Evolutionary conservation across 139 green algal genomes (phyloP).

Genomic region (Asterochloris sp.): DNA sequence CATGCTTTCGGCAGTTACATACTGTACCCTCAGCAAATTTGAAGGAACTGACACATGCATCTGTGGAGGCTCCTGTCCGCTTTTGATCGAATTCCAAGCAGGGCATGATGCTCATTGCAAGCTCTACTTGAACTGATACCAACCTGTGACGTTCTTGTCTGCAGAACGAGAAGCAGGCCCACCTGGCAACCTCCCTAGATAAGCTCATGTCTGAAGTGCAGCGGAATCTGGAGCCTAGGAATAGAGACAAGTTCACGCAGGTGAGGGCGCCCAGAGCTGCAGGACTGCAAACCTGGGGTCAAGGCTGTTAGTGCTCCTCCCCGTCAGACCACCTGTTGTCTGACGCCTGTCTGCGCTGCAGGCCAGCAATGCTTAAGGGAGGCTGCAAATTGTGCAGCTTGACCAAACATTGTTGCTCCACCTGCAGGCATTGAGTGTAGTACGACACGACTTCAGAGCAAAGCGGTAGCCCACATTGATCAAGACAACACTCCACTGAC

Average conservation of each 20-base stretch:
- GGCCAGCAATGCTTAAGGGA: background rate
- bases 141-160: background rate
- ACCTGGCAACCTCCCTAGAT: slow-evolving; percentile 77
- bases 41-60: slow-evolving; percentile 18
- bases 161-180: slow-evolving; percentile 16
- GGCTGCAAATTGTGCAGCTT: background rate
- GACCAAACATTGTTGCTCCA: background rate
- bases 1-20: background rate
- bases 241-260: slow-evolving; percentile 98
- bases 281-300: background rate
- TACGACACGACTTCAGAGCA: slow-evolving; percentile 85
- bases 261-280: background rate
- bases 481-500: too few relatives aligned
- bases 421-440: slow-evolving; percentile 82
- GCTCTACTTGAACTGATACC: background rate
- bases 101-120: too few relatives aligned
- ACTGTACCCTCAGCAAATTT: too few relatives aligned
- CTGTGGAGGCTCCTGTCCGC: background rate
- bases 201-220: slow-evolving; percentile 92
- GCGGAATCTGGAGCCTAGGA: slow-evolving; percentile 89
- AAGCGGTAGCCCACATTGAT: slow-evolving; percentile 31
- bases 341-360: background rate
- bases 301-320: background rate
- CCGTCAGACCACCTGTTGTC: background rate
- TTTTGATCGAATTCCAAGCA: too few relatives aligned